Conservation (phyloP, 2,329 filamentous ascomycete species). For the Scytalidium sp. region DNA sequence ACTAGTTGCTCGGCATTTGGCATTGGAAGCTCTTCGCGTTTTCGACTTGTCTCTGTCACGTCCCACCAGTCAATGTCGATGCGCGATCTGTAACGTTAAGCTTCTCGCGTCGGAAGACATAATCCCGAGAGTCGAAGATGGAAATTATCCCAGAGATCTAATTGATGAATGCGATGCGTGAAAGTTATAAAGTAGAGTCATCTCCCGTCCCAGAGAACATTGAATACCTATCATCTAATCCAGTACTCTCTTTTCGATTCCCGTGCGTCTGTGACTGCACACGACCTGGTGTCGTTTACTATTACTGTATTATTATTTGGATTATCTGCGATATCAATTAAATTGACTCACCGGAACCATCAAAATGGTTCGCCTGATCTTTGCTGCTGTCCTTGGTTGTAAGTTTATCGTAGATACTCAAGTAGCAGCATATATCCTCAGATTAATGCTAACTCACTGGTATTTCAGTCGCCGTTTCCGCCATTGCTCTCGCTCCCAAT, state of each 20-base stretch:
- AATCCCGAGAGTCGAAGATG: slow-evolving; percentile 2
- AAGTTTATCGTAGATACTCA: slow-evolving; percentile 12
- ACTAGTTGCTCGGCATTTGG: neutral
- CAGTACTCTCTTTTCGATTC: slow-evolving; percentile 8
- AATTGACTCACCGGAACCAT: slow-evolving; percentile 8
- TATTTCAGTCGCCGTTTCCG: slow-evolving; percentile 26
- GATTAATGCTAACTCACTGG: slow-evolving; percentile 10
- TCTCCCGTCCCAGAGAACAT: neutral
- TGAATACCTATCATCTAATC: neutral
- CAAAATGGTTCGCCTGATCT: slow-evolving; percentile 33
- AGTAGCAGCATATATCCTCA: neutral
- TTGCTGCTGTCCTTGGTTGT: slow-evolving; percentile 27
- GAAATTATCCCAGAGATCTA: neutral
- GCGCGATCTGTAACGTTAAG: neutral
- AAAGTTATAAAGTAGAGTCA: slow-evolving; percentile 5
- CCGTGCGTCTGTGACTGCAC: slow-evolving; percentile 1
- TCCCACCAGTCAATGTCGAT: neutral
- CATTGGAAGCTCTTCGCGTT: neutral
- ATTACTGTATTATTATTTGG: slow-evolving; percentile 7
- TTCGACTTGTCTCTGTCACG: neutral
- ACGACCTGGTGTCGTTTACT: slow-evolving; percentile 15
- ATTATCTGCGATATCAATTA: slow-evolving; percentile 6
- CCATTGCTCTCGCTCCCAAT: slow-evolving; percentile 32
- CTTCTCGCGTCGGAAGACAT: neutral
- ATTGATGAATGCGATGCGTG: neutral